Percentiles rank a stretch among this genome's conserved stretches.
Evolutionary conservation across 2,329 filamentous ascomycete species (phyloP).

Genomic region (Penicillium sp.): DNA sequence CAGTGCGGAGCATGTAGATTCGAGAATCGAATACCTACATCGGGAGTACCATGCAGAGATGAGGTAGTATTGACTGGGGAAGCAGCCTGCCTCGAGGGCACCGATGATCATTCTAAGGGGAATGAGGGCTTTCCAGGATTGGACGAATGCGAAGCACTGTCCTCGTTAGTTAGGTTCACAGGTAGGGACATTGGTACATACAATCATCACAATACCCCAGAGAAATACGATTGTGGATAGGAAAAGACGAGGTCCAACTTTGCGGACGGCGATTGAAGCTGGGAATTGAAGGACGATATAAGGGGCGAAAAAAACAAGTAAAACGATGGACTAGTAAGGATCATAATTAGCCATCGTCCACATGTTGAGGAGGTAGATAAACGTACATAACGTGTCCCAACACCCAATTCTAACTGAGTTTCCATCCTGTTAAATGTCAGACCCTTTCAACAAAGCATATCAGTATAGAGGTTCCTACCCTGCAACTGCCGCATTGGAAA

Average conservation of each 20-base stretch:
- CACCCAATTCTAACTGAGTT: neutral
- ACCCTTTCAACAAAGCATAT: neutral
- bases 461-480: neutral
- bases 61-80: constrained; percentile 23
- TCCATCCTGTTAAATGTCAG: neutral
- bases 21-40: constrained; percentile 30
- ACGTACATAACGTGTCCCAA: neutral
- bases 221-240: constrained; percentile 25
- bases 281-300: constrained; percentile 73
- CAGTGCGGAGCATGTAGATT: neutral
- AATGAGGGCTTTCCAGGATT: neutral
- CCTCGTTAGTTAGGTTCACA: neutral
- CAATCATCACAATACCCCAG: constrained; percentile 11
- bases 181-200: neutral
- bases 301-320: constrained; percentile 69
- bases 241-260: constrained; percentile 53
- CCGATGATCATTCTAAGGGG: constrained; percentile 8
- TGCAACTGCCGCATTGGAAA: neutral
- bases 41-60: constrained; percentile 47
- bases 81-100: constrained; percentile 12
- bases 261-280: constrained; percentile 67
- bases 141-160: constrained; percentile 1
- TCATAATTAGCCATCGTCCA: neutral
- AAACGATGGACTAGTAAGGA: neutral
- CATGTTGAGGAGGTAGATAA: neutral